Percentiles rank a stretch among this genome's conserved stretches.
Evolutionary conservation across 139 green algal genomes (phyloP).

Genomic region (Chlamydomonas sp.): DNA sequence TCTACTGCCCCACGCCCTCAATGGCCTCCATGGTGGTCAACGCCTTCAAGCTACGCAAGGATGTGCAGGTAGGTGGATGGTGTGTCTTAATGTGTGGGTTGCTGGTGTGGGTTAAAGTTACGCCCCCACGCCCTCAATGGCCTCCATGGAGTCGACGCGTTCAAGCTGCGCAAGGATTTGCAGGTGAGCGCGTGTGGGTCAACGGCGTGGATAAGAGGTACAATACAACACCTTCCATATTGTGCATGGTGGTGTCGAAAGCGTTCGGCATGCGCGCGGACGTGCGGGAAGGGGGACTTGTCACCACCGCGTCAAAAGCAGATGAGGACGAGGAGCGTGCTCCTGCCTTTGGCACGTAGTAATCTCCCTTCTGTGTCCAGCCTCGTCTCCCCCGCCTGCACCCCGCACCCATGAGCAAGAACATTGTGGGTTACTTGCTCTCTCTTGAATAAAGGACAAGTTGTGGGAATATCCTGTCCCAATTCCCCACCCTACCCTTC

Average conservation of each 20-base stretch:
- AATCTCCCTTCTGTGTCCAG: too few relatives aligned
- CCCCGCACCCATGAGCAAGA: too few relatives aligned
- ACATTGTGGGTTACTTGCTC: too few relatives aligned
- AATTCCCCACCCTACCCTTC: too few relatives aligned
- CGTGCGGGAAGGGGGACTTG: neutral
- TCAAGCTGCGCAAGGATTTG: conserved; percentile 61
- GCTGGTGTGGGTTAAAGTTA: conserved; percentile 79
- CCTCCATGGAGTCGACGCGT: conserved; percentile 74
- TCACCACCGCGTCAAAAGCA: too few relatives aligned
- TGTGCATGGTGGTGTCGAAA: neutral
- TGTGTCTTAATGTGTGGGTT: neutral
- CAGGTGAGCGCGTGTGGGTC: neutral
- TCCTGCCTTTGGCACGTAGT: too few relatives aligned
- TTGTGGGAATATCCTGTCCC: too few relatives aligned
- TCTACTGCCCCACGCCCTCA: conserved; percentile 87
- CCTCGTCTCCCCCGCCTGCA: too few relatives aligned
- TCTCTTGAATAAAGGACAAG: too few relatives aligned
- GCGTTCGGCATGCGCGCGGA: neutral
- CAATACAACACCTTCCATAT: too few relatives aligned
- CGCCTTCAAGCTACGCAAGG: conserved; percentile 70
- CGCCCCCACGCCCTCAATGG: conserved; percentile 76
- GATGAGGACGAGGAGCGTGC: too few relatives aligned
- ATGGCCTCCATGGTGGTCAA: conserved; percentile 84
- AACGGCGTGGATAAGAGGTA: too few relatives aligned
- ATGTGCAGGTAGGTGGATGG: conserved; percentile 39